Evolutionary conservation across 2,329 filamentous ascomycete genomes (phyloP).

Genomic region (Didymella segeticola): DNA sequence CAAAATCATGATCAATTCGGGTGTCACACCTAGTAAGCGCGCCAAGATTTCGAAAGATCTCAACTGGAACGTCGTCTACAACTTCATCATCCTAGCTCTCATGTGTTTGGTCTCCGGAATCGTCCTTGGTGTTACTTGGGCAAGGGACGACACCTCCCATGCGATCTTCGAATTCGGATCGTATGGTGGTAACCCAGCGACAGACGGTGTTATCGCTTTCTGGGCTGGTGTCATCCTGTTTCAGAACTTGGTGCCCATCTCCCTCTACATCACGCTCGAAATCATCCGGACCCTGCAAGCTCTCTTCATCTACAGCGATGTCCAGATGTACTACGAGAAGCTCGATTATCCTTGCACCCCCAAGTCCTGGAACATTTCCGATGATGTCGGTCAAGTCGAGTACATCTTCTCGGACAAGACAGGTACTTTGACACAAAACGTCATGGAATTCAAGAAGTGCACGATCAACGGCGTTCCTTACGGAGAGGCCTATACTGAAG

Average conservation of each 20-base stretch:
- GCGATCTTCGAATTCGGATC: conserved; percentile 86
- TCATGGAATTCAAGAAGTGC: conserved; percentile 99
- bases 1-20: conserved; percentile 99
- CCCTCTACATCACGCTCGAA: conserved; percentile 95
- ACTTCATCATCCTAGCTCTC: conserved; percentile 85
- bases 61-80: conserved; percentile 97
- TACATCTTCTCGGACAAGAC: conserved; percentile 99
- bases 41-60: conserved; percentile 89
- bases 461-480: conserved; percentile 96
- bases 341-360: conserved; percentile 95
- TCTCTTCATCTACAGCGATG: conserved; percentile 96
- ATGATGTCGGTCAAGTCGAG: conserved; percentile 96
- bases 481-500: conserved; percentile 97
- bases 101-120: conserved; percentile 90
- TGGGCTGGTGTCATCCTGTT: conserved; percentile 95
- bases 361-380: conserved; percentile 98
- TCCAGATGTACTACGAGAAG: conserved; percentile 95
- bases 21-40: conserved; percentile 92
- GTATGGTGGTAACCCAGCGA: conserved; percentile 72
- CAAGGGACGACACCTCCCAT: conserved; percentile 73
- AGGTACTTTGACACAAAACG: conserved; percentile 86
- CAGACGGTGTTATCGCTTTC: conserved; percentile 95
- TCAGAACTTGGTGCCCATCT: conserved; percentile 98
- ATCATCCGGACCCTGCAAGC: conserved; percentile 93
- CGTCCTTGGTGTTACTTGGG: conserved; percentile 84